Evolutionary conservation across 306 rosid species (phyloP).

Genomic region (Benincasa hispida): DNA sequence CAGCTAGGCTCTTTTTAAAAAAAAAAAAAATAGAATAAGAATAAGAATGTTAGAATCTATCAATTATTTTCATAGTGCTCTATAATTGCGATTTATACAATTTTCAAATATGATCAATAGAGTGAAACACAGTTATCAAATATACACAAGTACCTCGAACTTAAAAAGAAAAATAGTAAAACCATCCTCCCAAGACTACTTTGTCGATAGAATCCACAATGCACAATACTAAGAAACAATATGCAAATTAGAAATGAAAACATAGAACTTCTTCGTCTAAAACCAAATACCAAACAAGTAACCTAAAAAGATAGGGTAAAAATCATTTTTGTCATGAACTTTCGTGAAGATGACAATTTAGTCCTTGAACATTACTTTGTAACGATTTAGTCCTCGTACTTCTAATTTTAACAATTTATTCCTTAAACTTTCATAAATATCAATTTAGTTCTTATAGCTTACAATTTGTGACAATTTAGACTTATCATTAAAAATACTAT

Average conservation of each 20-base stretch:
- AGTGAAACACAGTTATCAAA: background rate
- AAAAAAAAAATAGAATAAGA: too few species aligned
- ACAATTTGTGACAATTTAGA: too few species aligned
- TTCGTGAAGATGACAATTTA: too few species aligned
- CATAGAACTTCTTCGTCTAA: background rate
- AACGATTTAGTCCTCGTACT: too few species aligned
- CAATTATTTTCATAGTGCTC: background rate
- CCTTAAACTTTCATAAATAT: too few species aligned
- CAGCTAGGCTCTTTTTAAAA: background rate
- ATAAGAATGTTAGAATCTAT: background rate
- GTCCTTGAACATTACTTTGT: too few species aligned
- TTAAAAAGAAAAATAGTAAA: background rate
- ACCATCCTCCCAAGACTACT: background rate
- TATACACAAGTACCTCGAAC: background rate
- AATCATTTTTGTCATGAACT: too few species aligned
- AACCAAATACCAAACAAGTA: background rate
- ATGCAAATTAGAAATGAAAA: background rate
- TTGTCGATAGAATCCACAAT: background rate
- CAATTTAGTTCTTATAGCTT: too few species aligned
- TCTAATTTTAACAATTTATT: too few species aligned
- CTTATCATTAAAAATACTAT: too few species aligned
- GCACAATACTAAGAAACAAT: background rate
- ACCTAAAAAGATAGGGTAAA: background rate
- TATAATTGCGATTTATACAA: background rate
- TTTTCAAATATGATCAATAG: background rate